Base-by-base conservation (phyloP, 768 basidiomycete species). In the Boletales sp. region DNA sequence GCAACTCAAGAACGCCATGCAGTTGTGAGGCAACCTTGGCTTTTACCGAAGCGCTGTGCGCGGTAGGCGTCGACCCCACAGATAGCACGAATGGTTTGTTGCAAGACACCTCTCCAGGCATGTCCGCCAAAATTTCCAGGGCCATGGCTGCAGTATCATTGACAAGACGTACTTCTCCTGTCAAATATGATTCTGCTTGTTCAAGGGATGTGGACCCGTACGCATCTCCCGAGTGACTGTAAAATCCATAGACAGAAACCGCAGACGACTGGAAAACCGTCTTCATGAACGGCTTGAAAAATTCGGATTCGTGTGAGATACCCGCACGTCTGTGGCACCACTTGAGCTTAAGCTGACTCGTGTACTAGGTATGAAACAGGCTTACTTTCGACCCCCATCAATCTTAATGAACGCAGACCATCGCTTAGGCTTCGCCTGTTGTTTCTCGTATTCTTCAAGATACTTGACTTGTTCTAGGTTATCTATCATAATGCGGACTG, bases 31-130 rank as follows among this genome's bases (percentile, higher is more conserved):
- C 69, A 17, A 85, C 61, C 39, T 71, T 63, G 17, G 73, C 74
- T 57, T 75, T 79, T 19, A 75, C 70, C 30, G 77, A 81, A 12
- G 86, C 88, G 10, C 86, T 85, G 61, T 92, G 87, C 0, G 90
- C 91, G 3, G 90, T 84, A 2, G 91, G 91, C 3, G 91, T 93
- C n/a, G 90, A 86, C 18, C 91, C 90, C 2, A 93, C 84, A 2
- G 87, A 86, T 33, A 94, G 70, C 2, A 89, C 77, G 57, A 87
- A 91, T 6, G 79, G 75, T 34, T 72, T 66, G 7, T 72, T 69
- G 46, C 74, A 66, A 36, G 63, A 50, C 5, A 50, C 43, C n/a
- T 54, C 61, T 35, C 68, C 63, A 12, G 70, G 60, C 13, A 72
- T 70, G 34, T 62, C 59, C 9, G 70, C 63, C 30, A 84, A 68